These are phyloP conservation scores for Evernia prunastri DNA, from an alignment of 495 filamentous ascomycete species.

Conservation along the genomic window DNA sequence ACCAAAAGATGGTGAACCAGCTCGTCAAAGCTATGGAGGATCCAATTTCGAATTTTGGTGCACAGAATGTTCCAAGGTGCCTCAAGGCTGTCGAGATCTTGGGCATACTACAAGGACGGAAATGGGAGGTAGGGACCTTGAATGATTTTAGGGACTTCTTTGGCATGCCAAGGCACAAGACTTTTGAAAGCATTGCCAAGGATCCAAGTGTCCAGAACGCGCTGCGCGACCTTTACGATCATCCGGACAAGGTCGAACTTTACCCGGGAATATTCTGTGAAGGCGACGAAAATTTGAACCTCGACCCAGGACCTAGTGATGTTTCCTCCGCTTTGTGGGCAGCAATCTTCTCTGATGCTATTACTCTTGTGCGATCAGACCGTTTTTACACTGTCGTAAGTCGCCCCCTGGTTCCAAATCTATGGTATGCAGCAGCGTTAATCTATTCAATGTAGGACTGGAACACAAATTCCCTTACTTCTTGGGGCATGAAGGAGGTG, in stretches of 20 bases:
- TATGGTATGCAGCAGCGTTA: not conserved
- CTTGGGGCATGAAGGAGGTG: slow-evolving; percentile 30
- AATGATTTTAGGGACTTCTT: slow-evolving; percentile 41
- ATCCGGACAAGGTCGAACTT: slow-evolving; percentile 41
- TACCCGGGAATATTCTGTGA: slow-evolving; percentile 37
- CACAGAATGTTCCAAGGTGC: slow-evolving; percentile 35
- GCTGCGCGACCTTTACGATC: slow-evolving; percentile 34
- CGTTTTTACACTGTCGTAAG: slow-evolving; percentile 25
- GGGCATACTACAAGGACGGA: slow-evolving; percentile 40
- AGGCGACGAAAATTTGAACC: slow-evolving; percentile 1
- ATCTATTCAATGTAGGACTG: slow-evolving; percentile 15
- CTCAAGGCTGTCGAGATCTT: slow-evolving; percentile 36
- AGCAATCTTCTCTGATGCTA: slow-evolving; percentile 26
- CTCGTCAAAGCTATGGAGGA: slow-evolving; percentile 43
- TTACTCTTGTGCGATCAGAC: slow-evolving; percentile 26
- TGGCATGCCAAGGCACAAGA: slow-evolving; percentile 28
- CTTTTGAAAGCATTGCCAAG: slow-evolving; percentile 37
- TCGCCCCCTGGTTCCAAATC: not conserved
- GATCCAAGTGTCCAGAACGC: slow-evolving; percentile 33
- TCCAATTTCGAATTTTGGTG: slow-evolving; percentile 33
- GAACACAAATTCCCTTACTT: slow-evolving; percentile 25
- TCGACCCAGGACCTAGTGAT: slow-evolving; percentile 9
- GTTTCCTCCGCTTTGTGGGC: slow-evolving; percentile 15
- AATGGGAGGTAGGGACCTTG: slow-evolving; percentile 32
- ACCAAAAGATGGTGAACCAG: slow-evolving; percentile 41